Percentiles rank a stretch among this genome's conserved stretches.
Conservation (phyloP, 2,329 filamentous ascomycete species). For the Aulographum hederae region DNA sequence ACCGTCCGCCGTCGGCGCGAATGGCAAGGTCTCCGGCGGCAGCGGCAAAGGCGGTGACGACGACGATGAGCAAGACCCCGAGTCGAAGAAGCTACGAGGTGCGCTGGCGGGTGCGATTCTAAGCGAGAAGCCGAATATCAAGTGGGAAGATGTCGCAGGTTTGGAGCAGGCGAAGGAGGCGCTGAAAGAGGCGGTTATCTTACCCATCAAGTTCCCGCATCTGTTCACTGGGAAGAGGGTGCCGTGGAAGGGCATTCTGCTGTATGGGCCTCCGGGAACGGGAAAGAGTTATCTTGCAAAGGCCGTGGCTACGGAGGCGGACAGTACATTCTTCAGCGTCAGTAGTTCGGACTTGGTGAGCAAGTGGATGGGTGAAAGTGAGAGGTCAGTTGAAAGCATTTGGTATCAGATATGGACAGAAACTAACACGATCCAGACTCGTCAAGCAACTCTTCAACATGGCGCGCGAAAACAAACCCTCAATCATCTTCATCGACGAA, state of each 20-base stretch:
- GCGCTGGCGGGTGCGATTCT: constrained; percentile 84
- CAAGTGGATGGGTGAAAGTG: constrained; percentile 99
- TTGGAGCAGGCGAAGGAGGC: constrained; percentile 90
- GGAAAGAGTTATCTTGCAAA: constrained; percentile 97
- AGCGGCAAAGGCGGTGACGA: constrained; percentile 43
- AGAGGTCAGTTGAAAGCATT: constrained; percentile 46
- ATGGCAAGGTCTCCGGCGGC: constrained; percentile 46
- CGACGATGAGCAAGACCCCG: constrained; percentile 62
- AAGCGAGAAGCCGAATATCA: constrained; percentile 86
- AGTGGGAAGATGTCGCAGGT: constrained; percentile 96
- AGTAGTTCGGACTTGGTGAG: constrained; percentile 93
- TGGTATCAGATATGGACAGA: not conserved
- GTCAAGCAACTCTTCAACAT: constrained; percentile 96
- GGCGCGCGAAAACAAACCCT: constrained; percentile 94
- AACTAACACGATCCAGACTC: constrained; percentile 35
- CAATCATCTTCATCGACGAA: constrained; percentile 97
- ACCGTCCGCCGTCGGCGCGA: constrained; percentile 52
- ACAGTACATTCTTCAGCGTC: constrained; percentile 98
- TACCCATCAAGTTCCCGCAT: constrained; percentile 97
- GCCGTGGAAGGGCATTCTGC: constrained; percentile 93
- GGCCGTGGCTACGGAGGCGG: constrained; percentile 92
- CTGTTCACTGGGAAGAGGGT: constrained; percentile 90
- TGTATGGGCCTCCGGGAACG: constrained; percentile 91
- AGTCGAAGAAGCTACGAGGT: constrained; percentile 85
- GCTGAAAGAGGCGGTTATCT: constrained; percentile 88